These are phyloP conservation scores for Kalanchoe fedtschenkoi DNA, from an alignment of 164 flowering plant species.

Conservation along the genomic window DNA sequence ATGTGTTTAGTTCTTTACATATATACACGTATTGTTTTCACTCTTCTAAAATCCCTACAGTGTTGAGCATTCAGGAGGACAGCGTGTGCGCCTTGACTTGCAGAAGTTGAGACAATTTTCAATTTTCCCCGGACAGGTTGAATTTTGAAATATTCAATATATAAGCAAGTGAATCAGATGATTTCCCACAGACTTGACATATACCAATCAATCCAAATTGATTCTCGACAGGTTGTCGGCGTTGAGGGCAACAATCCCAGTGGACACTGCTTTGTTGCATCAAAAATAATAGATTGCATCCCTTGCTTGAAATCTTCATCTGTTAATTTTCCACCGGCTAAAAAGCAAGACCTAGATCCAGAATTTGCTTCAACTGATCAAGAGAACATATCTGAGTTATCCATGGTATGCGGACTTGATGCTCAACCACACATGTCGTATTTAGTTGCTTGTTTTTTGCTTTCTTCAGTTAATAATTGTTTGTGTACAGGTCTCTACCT, in stretches of 20 bases:
- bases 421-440: not conserved
- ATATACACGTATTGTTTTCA: not conserved
- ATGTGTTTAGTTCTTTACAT: too few species aligned
- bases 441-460: too few species aligned
- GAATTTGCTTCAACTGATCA: constrained; percentile 23
- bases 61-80: constrained; percentile 93
- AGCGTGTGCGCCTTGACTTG: constrained; percentile 78
- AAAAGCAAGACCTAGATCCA: constrained; percentile 60
- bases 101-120: constrained; percentile 62
- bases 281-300: constrained; percentile 57
- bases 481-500: not conserved
- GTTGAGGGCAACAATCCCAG: constrained; percentile 90
- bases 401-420: constrained; percentile 40
- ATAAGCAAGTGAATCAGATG: not conserved
- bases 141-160: not conserved
- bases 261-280: constrained; percentile 84
- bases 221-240: constrained; percentile 60
- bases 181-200: not conserved
- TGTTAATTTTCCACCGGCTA: constrained; percentile 43
- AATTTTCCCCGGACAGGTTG: constrained; percentile 94
- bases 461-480: too few species aligned
- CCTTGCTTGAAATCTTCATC: constrained; percentile 34
- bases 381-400: constrained; percentile 25
- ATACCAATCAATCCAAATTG: not conserved
- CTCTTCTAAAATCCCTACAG: constrained; percentile 27